Conservation (phyloP, 768 basidiomycete genomes). For the Cystoderma amianthinum region DNA sequence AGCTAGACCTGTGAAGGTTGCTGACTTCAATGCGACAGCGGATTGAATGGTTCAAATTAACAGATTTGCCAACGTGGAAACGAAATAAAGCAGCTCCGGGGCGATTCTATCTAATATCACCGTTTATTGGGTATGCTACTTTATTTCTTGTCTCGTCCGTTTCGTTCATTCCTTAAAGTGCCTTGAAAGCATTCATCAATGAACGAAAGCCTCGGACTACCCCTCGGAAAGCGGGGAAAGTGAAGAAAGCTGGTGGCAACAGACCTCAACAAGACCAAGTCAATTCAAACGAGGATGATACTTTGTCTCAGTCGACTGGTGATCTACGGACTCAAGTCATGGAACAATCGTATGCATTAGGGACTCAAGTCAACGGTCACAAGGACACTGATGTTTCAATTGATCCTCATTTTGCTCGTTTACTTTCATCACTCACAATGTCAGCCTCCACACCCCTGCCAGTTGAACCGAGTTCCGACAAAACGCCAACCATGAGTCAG, state of each 20-base stretch:
- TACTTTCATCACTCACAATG: constrained; percentile 55
- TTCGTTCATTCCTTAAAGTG: constrained; percentile 24
- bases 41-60: constrained; percentile 92
- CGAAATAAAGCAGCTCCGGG: constrained; percentile 60
- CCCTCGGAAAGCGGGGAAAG: constrained; percentile 27
- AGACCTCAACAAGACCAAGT: constrained; percentile 7
- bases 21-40: constrained; percentile 43
- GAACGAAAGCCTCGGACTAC: constrained; percentile 48
- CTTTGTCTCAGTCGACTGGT: constrained; percentile 60
- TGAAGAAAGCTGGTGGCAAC: constrained; percentile 13
- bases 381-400: constrained; percentile 25
- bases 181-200: constrained; percentile 63
- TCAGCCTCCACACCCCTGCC: constrained; percentile 24
- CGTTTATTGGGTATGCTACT: constrained; percentile 74
- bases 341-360: constrained; percentile 47
- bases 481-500: background rate
- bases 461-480: background rate
- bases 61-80: constrained; percentile 91
- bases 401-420: constrained; percentile 67
- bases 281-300: constrained; percentile 43
- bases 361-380: constrained; percentile 28
- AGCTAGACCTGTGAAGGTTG: constrained; percentile 5
- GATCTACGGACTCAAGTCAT: constrained; percentile 63
- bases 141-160: background rate
- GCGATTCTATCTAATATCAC: constrained; percentile 92